These are phyloP conservation scores for Fusarium metavorans DNA, from an alignment of 2,329 filamentous ascomycete species.

Conservation along the genomic window DNA sequence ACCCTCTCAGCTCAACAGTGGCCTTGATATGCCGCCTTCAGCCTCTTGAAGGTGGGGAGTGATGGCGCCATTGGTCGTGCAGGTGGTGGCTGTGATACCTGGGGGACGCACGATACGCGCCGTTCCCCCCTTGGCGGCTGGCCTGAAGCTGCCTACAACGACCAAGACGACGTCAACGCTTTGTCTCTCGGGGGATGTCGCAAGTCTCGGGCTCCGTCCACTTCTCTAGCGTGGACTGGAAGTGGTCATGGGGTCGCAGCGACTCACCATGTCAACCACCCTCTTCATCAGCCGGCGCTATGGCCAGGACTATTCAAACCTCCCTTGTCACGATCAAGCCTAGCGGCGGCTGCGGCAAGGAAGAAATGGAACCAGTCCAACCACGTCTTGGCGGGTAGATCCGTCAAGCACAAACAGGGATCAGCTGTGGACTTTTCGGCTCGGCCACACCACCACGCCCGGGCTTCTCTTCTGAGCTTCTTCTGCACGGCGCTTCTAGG, in stretches of 20 bases:
- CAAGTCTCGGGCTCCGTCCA: conserved; percentile 19
- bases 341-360: conserved; percentile 19
- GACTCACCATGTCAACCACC: conserved; percentile 33
- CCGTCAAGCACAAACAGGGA: conserved; percentile 38
- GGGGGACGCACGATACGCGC: conserved; percentile 23
- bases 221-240: conserved; percentile 22
- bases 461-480: neutral
- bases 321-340: conserved; percentile 27
- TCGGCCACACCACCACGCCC: conserved; percentile 1
- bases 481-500: conserved; percentile 32
- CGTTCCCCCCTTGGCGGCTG: conserved; percentile 9
- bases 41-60: conserved; percentile 18
- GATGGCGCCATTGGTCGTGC: conserved; percentile 42
- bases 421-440: conserved; percentile 14
- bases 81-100: conserved; percentile 30
- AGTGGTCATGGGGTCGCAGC: conserved; percentile 42
- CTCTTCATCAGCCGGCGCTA: conserved; percentile 9
- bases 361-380: conserved; percentile 26
- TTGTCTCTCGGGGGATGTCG: conserved; percentile 25
- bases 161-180: conserved; percentile 8
- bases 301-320: conserved; percentile 9
- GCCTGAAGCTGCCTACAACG: conserved; percentile 2
- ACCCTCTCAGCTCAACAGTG: conserved; percentile 23
- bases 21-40: conserved; percentile 23
- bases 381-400: conserved; percentile 44